A percentile compares a stretch with the other conserved stretches of the same genome.
Conservation (phyloP, 371 early-diverging fungal species). For the Syncephalastrum monosporum region DNA sequence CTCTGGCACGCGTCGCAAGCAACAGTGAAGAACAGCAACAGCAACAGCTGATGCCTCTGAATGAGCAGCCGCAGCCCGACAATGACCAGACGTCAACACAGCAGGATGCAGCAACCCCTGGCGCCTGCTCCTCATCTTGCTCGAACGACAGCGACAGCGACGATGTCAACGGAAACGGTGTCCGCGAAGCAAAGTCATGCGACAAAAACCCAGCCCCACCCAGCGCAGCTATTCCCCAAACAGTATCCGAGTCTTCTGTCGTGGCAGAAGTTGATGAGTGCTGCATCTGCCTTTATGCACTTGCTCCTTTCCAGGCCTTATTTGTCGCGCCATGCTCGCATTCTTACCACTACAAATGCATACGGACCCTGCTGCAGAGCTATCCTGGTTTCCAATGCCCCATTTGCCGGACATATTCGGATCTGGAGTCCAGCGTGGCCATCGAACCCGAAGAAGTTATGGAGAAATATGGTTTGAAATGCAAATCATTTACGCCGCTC, state of each 20-base stretch:
- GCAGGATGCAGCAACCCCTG: too few species aligned
- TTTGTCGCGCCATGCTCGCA: conserved; percentile 95
- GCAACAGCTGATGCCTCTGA: conserved; percentile 3
- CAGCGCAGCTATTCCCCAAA: too few species aligned
- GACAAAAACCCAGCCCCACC: too few species aligned
- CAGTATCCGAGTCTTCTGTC: neutral
- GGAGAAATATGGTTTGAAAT: conserved; percentile 19
- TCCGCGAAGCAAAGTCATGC: too few species aligned
- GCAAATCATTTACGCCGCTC: conserved; percentile 20
- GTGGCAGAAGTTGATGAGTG: conserved; percentile 69
- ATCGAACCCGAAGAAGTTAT: conserved; percentile 34
- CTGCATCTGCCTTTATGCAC: conserved; percentile 92
- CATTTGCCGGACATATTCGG: conserved; percentile 93
- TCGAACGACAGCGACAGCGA: too few species aligned
- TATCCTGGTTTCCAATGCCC: conserved; percentile 91
- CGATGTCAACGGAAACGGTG: too few species aligned
- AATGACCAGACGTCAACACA: too few species aligned
- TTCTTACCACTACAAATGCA: conserved; percentile 94
- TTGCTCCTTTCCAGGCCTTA: conserved; percentile 90
- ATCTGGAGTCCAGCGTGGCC: conserved; percentile 85
- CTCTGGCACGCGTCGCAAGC: conserved; percentile 21
- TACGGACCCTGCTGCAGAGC: conserved; percentile 70
- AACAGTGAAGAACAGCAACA: conserved; percentile 12
- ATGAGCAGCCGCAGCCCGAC: neutral
- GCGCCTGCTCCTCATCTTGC: too few species aligned